Conservation (phyloP, 2,329 filamentous ascomycete genomes). For the Corynespora cassiicola region DNA sequence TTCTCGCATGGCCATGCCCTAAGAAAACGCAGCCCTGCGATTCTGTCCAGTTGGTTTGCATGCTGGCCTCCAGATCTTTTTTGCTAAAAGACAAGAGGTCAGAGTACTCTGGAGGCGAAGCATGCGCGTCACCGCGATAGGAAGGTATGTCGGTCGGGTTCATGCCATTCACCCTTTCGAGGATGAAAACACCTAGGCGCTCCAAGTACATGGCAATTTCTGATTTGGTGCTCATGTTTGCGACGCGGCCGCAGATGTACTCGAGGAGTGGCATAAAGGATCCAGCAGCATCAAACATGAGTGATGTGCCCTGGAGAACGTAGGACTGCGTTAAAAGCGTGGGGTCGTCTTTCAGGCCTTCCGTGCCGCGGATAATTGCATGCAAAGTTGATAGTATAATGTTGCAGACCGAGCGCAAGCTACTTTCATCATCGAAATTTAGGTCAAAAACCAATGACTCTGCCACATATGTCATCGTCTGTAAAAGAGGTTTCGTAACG, state of each 20-base stretch:
- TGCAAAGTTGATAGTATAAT: conserved; percentile 49
- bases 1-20: conserved; percentile 50
- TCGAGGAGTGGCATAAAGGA: conserved; percentile 52
- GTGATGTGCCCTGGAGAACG: conserved; percentile 46
- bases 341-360: conserved; percentile 41
- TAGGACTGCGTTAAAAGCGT: conserved; percentile 46
- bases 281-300: conserved; percentile 50
- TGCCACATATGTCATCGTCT: conserved; percentile 53
- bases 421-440: conserved; percentile 48
- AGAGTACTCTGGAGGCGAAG: conserved; percentile 2
- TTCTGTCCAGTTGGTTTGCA: conserved; percentile 56
- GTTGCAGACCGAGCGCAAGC: conserved; percentile 42
- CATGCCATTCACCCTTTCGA: conserved; percentile 28
- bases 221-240: conserved; percentile 19
- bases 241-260: conserved; percentile 53
- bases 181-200: conserved; percentile 45
- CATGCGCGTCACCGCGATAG: conserved; percentile 16
- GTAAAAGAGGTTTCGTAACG: conserved; percentile 59
- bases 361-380: conserved; percentile 45
- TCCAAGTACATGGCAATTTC: conserved; percentile 47
- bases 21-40: conserved; percentile 50
- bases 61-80: conserved; percentile 51
- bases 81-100: conserved; percentile 35
- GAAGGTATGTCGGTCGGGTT: conserved; percentile 19
- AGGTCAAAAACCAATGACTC: conserved; percentile 54